These are phyloP conservation scores for Ganoderma leucocontextum DNA, from an alignment of 1,284 basidiomycete genomes.

Conservation along the genomic window DNA sequence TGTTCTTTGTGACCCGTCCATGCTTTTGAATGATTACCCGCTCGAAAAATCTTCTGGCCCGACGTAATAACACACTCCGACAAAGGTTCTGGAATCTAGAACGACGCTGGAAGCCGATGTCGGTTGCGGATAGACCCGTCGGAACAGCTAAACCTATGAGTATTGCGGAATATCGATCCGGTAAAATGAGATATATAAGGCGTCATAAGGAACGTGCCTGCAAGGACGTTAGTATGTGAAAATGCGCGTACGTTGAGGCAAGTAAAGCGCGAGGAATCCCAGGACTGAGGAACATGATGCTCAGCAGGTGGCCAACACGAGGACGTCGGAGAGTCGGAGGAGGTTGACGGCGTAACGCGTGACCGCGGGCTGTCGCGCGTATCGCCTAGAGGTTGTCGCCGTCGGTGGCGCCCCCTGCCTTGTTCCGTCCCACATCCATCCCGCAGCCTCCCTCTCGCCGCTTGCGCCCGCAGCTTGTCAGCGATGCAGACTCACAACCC, in stretches of 20 bases:
- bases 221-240: neutral
- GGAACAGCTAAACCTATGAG: neutral
- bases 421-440: neutral
- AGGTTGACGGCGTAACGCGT: slow-evolving; percentile 7
- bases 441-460: neutral
- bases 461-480: neutral
- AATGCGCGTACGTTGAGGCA: neutral
- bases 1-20: neutral
- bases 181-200: slow-evolving; percentile 12
- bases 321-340: neutral
- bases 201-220: neutral
- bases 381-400: neutral
- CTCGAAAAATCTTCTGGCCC: neutral
- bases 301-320: neutral
- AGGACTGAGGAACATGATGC: neutral
- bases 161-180: slow-evolving; percentile 2
- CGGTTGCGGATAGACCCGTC: neutral
- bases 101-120: slow-evolving; percentile 1
- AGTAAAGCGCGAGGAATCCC: neutral
- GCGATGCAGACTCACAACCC: slow-evolving; percentile 37
- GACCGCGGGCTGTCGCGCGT: slow-evolving; percentile 11
- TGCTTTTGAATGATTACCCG: neutral
- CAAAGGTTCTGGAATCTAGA: neutral
- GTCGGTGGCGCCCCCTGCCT: neutral
- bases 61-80: neutral